phyloP scores from a whole-genome alignment of 2,329 filamentous ascomycete species.

The Colletotrichum truncatum region DNA sequence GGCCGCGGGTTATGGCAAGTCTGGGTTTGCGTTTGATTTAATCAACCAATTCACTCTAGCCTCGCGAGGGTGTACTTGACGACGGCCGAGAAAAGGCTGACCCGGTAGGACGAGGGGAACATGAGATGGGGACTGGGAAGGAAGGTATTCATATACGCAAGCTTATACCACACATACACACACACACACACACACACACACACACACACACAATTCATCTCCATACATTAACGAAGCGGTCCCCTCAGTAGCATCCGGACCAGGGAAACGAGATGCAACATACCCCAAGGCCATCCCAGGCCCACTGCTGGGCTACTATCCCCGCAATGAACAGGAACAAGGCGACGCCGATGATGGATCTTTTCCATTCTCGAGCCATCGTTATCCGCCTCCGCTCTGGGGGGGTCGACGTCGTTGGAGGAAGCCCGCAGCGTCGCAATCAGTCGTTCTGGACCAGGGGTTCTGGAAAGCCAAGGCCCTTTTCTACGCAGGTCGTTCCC shows the following conservation, averaged over 20 bases:
- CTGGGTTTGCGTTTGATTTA: no score
- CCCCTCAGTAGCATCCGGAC: background rate
- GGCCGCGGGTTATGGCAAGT: background rate
- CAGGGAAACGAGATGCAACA: slow-evolving; percentile 4
- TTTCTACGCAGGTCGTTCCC: no score
- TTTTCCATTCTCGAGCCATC: background rate
- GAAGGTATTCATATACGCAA: slow-evolving; percentile 6
- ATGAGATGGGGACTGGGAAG: background rate
- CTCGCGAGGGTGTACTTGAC: background rate
- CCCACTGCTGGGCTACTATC: background rate
- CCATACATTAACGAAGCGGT: background rate
- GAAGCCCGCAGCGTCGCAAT: no score
- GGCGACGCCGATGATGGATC: background rate
- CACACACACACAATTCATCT: no score
- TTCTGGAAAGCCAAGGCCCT: background rate
- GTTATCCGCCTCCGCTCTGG: background rate
- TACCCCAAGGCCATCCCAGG: slow-evolving; percentile 22
- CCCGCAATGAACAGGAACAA: background rate
- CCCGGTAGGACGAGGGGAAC: background rate
- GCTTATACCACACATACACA: background rate
- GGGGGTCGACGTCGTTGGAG: no score
- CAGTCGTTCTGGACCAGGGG: background rate
- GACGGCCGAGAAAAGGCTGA: background rate
- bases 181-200: no score
- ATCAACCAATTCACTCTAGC: no score